Conservation (phyloP, 345 rosid species). For the Lepidium africanum region DNA sequence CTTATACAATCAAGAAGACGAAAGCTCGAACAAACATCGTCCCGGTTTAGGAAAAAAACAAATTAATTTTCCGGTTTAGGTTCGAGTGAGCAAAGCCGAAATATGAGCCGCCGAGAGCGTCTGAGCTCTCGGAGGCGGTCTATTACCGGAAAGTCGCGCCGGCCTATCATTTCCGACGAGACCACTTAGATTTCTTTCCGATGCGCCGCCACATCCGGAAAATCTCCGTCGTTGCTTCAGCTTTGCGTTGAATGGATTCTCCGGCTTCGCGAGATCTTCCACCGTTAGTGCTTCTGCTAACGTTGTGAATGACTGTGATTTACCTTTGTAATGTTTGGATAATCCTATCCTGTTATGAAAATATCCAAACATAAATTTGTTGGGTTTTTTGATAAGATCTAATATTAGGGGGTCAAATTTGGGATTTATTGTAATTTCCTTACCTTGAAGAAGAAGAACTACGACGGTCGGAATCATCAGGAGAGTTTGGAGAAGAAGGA, state of each 20-base stretch:
- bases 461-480: slow-evolving; percentile 24
- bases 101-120: slow-evolving; percentile 31
- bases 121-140: slow-evolving; percentile 20
- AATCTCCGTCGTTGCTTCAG: slow-evolving; percentile 26
- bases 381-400: neutral
- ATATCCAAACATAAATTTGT: neutral
- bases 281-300: slow-evolving; percentile 17
- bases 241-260: slow-evolving; percentile 32
- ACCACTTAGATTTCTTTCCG: slow-evolving; percentile 7
- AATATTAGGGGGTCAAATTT: neutral
- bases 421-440: neutral
- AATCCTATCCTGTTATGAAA: slow-evolving; percentile 29
- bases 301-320: slow-evolving; percentile 37
- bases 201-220: slow-evolving; percentile 19
- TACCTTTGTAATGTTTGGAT: slow-evolving; percentile 37
- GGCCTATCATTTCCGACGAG: slow-evolving; percentile 10
- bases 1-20: neutral
- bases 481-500: slow-evolving; percentile 25
- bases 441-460: slow-evolving; percentile 28
- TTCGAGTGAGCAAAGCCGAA: slow-evolving; percentile 17
- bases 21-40: slow-evolving; percentile 3
- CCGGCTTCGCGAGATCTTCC: slow-evolving; percentile 35
- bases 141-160: slow-evolving; percentile 14
- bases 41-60: neutral
- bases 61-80: slow-evolving; percentile 13